These are phyloP conservation scores for Malassezia nana DNA, from an alignment of 1,284 basidiomycete species.

Conservation along the genomic window DNA sequence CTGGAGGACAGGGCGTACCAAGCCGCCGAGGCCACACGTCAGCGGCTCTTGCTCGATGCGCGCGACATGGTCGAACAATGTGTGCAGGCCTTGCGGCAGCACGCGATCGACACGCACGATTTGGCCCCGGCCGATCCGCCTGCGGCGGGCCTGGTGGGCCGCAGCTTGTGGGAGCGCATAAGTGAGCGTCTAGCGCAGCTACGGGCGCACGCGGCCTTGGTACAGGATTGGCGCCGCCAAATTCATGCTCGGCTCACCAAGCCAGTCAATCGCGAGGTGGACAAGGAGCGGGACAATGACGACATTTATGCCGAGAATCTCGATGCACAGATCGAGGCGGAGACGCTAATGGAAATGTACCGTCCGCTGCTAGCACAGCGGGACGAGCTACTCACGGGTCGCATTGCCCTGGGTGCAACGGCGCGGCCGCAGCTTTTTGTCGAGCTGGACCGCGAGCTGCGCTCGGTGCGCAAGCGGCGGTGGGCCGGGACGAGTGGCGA, in stretches of 20 bases:
- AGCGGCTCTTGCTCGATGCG: constrained; percentile 26
- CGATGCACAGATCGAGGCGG: constrained; percentile 41
- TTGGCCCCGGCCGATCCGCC: neutral
- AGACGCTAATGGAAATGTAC: constrained; percentile 43
- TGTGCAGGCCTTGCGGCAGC: constrained; percentile 1
- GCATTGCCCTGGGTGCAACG: constrained; percentile 28
- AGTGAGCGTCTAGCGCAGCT: constrained; percentile 15
- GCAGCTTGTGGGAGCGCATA: constrained; percentile 6
- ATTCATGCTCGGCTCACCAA: constrained; percentile 25
- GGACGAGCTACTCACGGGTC: constrained; percentile 34
- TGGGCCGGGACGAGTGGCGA: constrained; percentile 15
- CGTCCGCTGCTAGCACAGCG: constrained; percentile 35
- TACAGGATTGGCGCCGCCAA: constrained; percentile 29
- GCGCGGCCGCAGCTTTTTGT: constrained; percentile 29
- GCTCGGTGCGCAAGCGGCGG: constrained; percentile 14
- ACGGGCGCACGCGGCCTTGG: constrained; percentile 25
- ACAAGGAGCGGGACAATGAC: constrained; percentile 34
- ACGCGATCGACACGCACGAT: neutral
- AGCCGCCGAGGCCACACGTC: constrained; percentile 32
- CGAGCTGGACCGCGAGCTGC: constrained; percentile 25
- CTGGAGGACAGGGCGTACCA: constrained; percentile 32
- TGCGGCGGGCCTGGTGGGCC: neutral
- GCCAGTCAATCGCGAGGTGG: constrained; percentile 39
- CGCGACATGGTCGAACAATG: constrained; percentile 25
- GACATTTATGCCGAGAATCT: constrained; percentile 44